Percentiles rank a stretch among this genome's conserved stretches.
These are phyloP conservation scores for Bryum argenteum DNA, from an alignment of 225 moss, liverwort and hornwort genomes.

Conservation along the genomic window DNA sequence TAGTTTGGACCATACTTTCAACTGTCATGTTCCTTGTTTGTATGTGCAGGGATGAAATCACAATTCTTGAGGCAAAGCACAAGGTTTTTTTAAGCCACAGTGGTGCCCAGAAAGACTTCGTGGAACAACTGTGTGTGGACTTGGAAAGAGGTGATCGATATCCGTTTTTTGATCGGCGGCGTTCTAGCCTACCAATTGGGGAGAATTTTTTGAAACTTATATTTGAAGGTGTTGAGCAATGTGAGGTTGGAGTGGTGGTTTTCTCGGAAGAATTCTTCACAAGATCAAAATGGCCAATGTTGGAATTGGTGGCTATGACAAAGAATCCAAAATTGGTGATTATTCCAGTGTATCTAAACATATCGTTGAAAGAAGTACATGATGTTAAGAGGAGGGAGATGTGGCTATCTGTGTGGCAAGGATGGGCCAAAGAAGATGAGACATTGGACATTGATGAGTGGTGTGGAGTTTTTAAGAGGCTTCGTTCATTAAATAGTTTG, in stretches of 20 bases:
- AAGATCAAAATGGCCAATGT: conserved; percentile 36
- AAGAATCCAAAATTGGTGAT: neutral
- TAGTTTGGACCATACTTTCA: too few relatives aligned
- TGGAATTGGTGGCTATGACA: conserved; percentile 30
- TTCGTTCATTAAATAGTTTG: conserved; percentile 23
- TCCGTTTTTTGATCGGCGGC: conserved; percentile 27
- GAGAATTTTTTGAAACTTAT: conserved; percentile 19
- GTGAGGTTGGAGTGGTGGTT: conserved; percentile 28
- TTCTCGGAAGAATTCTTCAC: conserved; percentile 24
- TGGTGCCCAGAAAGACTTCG: conserved; percentile 29
- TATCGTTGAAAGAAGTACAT: conserved; percentile 1
- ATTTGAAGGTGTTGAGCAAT: conserved; percentile 26
- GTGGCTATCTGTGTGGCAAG: conserved; percentile 21
- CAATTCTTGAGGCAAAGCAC: conserved; percentile 12
- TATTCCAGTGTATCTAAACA: conserved; percentile 1
- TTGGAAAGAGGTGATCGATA: conserved; percentile 14
- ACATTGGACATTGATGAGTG: conserved; percentile 12
- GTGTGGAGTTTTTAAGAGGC: conserved; percentile 5
- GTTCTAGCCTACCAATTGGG: conserved; percentile 27
- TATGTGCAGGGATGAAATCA: too few relatives aligned
- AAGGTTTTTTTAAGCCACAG: conserved; percentile 33
- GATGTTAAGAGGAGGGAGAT: neutral
- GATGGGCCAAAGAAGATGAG: neutral
- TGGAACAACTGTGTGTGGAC: conserved; percentile 27
- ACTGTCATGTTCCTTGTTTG: too few relatives aligned